phyloP scores from a whole-genome alignment of 139 green algal genomes.

The Chlamydomonas urium region DNA sequence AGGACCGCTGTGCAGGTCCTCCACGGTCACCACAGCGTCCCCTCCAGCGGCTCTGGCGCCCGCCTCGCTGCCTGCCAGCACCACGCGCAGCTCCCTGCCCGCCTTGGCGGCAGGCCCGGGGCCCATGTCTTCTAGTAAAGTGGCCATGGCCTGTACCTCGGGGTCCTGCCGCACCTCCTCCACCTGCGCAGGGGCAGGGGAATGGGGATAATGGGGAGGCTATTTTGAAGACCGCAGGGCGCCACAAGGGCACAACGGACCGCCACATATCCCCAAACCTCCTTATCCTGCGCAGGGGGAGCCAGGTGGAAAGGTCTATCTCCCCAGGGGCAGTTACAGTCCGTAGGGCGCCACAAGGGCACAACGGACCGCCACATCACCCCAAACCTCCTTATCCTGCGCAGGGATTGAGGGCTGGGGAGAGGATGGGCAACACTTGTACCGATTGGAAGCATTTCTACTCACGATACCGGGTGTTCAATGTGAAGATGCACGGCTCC shows the following conservation, averaged over 20 bases:
- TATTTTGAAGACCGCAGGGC: not conserved
- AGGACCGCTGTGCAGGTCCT: conserved; percentile 25
- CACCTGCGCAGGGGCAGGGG: not conserved
- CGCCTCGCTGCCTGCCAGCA: conserved; percentile 19
- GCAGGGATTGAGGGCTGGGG: not conserved
- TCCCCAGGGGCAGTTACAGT: too few species aligned
- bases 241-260: not conserved
- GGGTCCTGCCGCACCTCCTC: conserved; percentile 18
- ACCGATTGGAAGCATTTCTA: not conserved
- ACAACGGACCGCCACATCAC: not conserved
- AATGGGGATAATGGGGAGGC: not conserved
- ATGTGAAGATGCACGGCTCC: not conserved
- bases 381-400: not conserved
- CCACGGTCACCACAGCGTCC: conserved; percentile 13
- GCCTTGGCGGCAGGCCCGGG: conserved; percentile 16
- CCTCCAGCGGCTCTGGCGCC: not conserved
- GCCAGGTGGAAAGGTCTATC: too few species aligned
- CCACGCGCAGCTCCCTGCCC: conserved; percentile 21
- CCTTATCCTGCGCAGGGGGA: not conserved
- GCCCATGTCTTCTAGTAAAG: not conserved
- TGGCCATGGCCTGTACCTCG: conserved; percentile 6
- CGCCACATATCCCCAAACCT: not conserved
- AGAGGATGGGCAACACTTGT: not conserved
- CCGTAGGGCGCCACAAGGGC: not conserved
- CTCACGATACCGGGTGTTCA: not conserved